Conservation (phyloP, 2,329 filamentous ascomycete species). For the Knoxdaviesia proteae region DNA sequence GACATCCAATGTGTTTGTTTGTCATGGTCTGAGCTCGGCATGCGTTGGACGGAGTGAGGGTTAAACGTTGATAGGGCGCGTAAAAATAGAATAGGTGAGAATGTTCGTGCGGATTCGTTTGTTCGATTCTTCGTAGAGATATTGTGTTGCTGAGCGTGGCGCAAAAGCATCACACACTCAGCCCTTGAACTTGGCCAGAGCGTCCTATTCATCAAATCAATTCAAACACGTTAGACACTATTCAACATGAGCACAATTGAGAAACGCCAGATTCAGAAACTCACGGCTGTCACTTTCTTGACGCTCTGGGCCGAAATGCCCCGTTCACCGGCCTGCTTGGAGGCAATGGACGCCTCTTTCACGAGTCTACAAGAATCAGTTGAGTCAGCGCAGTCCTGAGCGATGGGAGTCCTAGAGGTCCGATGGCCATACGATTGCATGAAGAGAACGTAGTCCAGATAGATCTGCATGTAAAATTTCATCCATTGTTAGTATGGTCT, state of each 20-base stretch:
- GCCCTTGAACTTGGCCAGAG: conserved; percentile 47
- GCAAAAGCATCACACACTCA: conserved; percentile 15
- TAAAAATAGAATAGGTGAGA: too few species aligned
- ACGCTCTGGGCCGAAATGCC: conserved; percentile 56
- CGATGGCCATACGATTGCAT: conserved; percentile 35
- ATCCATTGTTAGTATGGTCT: too few species aligned
- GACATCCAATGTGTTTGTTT: too few species aligned
- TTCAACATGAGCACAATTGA: background rate
- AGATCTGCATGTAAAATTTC: conserved; percentile 34
- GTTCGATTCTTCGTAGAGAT: too few species aligned
- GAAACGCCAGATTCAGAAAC: conserved; percentile 10
- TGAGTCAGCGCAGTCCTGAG: background rate
- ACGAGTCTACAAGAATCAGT: conserved; percentile 35
- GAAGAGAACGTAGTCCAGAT: conserved; percentile 67
- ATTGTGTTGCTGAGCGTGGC: too few species aligned
- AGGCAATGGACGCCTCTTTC: conserved; percentile 58
- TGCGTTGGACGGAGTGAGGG: too few species aligned
- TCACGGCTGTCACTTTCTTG: conserved; percentile 55
- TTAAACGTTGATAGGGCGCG: too few species aligned
- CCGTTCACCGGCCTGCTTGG: conserved; percentile 53
- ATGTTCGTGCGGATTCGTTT: too few species aligned
- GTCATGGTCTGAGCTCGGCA: too few species aligned
- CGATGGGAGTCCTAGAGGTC: background rate
- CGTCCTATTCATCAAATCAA: conserved; percentile 23
- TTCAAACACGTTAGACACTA: background rate